Evolutionary conservation across 371 early-diverging fungal species (phyloP), one percentile per base, ranked within the genome.

Genomic region (Mucor circinelloides): DNA sequence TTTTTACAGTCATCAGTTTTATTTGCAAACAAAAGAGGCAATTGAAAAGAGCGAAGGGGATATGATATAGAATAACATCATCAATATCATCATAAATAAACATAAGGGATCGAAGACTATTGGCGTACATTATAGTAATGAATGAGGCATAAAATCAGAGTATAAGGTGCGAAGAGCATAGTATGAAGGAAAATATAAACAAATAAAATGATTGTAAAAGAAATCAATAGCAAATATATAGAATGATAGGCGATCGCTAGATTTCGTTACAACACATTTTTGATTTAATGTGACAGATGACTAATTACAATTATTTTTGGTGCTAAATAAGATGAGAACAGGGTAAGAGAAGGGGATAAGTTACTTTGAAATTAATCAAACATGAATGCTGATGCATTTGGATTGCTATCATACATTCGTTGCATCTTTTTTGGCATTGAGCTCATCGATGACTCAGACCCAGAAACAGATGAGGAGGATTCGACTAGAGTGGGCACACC

Each of bases 391-490:
- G 62, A 9, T 60, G 42, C 13, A 23, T 36, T 56, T 59, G 42
- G 15, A 40, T 27, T 17, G 60, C 13, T 13, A 23, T 50, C 23
- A 25, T 21, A 50, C 25, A 25, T 21, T 10, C 46, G 54, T 25
- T 38, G 63, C 0, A 2, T 52, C 10, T 21, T 50, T 23, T 19
- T 50, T 25, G 50, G 4, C 50, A 50, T 23, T 3, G 50, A 50
- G 25, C 25, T 25, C 21, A 52, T 21, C 2, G 63, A 63, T 10
- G 54, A 63, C 21, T 56, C 64, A 38, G 59, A 59, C 6, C 56
- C 56, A 40, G 64, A 63, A 0, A 56, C 56, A 25, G 64, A 63
- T 2, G 64, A 63, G 1, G 55, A 3, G 5, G 64, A 63, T 10
- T 55, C 56, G 9, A 54, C 9, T 17, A 54, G 42, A 30, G 40